Evolutionary conservation across 169 alveolate species (phyloP).

Genomic region (Plasmodium yoelii): DNA sequence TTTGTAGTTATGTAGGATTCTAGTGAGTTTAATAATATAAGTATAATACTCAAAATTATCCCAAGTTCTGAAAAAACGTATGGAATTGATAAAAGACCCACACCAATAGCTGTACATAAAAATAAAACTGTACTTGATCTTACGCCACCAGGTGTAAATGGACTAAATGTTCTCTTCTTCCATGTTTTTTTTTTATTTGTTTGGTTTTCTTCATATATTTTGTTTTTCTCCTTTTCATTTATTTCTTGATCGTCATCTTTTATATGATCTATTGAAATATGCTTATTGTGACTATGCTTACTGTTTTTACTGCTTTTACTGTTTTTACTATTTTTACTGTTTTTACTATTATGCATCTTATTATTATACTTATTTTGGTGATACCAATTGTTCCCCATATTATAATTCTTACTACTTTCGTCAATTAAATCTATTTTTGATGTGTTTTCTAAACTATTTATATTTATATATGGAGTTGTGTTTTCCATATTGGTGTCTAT

Average conservation of each 20-base stretch:
- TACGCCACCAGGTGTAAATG: conserved; percentile 74
- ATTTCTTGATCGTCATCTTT: conserved; percentile 3
- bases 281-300: neutral
- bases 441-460: too few species aligned
- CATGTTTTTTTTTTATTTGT: conserved; percentile 47
- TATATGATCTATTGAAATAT: neutral
- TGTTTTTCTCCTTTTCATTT: neutral
- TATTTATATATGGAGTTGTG: too few species aligned
- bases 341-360: neutral
- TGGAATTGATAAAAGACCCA: conserved; percentile 58
- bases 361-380: neutral
- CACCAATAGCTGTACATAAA: conserved; percentile 74
- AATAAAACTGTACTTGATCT: conserved; percentile 66
- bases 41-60: conserved; percentile 33
- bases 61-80: conserved; percentile 66
- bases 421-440: too few species aligned
- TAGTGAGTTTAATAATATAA: conserved; percentile 36
- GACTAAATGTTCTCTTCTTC: conserved; percentile 67
- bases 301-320: neutral
- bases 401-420: neutral
- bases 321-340: neutral
- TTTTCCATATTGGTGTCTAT: too few species aligned
- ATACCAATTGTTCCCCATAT: neutral
- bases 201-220: conserved; percentile 10
- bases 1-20: conserved; percentile 73